Evolutionary conservation across 164 flowering plant species (phyloP).

Genomic region (Umbilicus rupestris): DNA sequence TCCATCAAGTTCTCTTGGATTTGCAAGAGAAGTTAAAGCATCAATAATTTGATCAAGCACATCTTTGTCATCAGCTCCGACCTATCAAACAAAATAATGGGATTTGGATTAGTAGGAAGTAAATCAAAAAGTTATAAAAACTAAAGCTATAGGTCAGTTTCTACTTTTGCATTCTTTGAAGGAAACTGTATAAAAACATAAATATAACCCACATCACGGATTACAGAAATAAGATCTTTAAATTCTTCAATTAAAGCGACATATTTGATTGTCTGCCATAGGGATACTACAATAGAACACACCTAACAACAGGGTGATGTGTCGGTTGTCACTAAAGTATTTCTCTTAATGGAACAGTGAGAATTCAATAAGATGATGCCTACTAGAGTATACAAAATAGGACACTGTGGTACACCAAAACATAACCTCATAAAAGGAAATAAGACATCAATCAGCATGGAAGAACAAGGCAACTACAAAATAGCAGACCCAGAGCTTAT

Average conservation of each 20-base stretch:
- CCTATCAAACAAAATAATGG: constrained; percentile 35
- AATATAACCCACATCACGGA: too few species aligned
- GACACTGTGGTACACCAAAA: neutral
- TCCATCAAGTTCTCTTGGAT: constrained; percentile 27
- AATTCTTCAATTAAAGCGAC: too few species aligned
- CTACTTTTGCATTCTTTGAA: neutral
- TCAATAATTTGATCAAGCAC: constrained; percentile 74
- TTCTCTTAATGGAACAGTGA: too few species aligned
- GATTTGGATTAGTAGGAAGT: neutral
- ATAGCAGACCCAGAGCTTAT: neutral
- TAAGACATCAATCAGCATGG: neutral
- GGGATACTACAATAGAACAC: too few species aligned
- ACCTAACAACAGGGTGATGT: too few species aligned
- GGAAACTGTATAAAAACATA: neutral
- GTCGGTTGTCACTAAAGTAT: too few species aligned
- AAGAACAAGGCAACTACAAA: too few species aligned
- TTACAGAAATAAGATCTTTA: too few species aligned
- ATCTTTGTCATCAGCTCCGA: constrained; percentile 66
- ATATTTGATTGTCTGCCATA: too few species aligned
- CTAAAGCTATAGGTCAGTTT: neutral
- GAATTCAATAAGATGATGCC: too few species aligned
- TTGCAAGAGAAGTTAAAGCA: constrained; percentile 65
- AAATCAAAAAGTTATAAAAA: neutral
- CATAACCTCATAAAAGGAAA: neutral
- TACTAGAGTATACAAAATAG: too few species aligned